phyloP scores from a whole-genome alignment of 345 rosid species.

The Rhizophora apiculata region DNA sequence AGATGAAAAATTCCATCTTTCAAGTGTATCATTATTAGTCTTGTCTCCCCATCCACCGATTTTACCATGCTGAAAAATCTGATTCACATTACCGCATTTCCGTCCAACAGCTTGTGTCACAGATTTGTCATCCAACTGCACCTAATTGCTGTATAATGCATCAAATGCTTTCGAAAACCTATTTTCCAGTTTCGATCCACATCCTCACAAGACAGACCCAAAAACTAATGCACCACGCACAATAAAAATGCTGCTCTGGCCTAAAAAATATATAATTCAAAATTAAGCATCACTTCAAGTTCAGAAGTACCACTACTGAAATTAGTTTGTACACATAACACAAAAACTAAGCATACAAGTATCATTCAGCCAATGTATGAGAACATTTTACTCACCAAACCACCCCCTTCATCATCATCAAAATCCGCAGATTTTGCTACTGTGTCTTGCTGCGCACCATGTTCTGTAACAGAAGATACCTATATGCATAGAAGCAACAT shows the following conservation, averaged over 20 bases:
- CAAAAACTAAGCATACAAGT: not conserved
- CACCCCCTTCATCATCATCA: conserved; percentile 97
- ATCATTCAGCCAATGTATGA: not conserved
- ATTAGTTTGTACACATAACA: not conserved
- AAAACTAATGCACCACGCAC: no score
- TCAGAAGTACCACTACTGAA: not conserved
- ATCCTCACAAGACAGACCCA: no score
- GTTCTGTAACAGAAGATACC: conserved; percentile 95
- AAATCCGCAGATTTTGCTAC: conserved; percentile 81
- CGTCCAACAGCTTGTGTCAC: no score
- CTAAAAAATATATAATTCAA: no score
- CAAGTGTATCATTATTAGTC: not conserved
- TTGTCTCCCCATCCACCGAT: not conserved
- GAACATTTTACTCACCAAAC: conserved; percentile 56
- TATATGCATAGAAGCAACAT: conserved; percentile 20
- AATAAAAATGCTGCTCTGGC: no score
- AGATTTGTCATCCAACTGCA: not conserved
- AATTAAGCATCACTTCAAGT: not conserved
- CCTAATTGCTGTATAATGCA: not conserved
- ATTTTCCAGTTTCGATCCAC: not conserved
- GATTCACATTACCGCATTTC: no score
- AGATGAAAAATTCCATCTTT: no score
- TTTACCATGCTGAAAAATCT: no score
- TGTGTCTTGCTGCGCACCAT: conserved; percentile 67
- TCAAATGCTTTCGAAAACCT: not conserved